phyloP scores from a whole-genome alignment of 192 early-diverging fungal species.

The Helicostylum pulchrum region DNA sequence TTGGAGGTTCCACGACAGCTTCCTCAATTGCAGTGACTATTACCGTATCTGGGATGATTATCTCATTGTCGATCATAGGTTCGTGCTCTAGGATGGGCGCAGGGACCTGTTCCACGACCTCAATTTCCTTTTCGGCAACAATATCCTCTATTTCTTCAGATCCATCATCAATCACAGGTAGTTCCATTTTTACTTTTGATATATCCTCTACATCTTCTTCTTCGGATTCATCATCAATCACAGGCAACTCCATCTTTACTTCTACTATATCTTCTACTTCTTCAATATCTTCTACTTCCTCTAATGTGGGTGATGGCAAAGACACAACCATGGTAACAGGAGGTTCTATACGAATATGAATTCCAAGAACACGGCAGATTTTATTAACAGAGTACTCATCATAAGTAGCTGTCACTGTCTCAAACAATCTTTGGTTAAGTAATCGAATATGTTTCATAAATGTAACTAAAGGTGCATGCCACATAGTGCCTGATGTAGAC shows the following conservation, averaged over 20 bases:
- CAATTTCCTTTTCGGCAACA: not conserved
- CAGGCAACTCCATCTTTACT: slow-evolving; percentile 1
- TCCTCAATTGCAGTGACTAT: not conserved
- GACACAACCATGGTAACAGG: not conserved
- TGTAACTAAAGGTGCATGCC: slow-evolving; percentile 22
- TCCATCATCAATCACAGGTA: slow-evolving; percentile 4
- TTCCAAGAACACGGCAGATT: slow-evolving; percentile 23
- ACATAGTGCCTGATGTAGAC: slow-evolving; percentile 17
- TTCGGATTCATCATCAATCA: slow-evolving; percentile 2
- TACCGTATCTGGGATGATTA: no score
- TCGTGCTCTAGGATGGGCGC: no score
- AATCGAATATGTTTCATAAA: slow-evolving; percentile 29
- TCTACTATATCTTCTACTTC: not conserved
- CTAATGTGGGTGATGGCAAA: not conserved
- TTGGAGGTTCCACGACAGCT: not conserved
- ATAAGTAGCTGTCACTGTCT: slow-evolving; percentile 20
- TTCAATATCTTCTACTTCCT: not conserved
- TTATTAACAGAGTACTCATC: slow-evolving; percentile 24
- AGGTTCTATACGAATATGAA: slow-evolving; percentile 19
- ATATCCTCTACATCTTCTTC: not conserved
- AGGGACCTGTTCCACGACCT: not conserved
- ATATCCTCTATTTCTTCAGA: not conserved
- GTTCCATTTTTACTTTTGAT: not conserved
- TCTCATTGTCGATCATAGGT: no score
- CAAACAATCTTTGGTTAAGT: slow-evolving; percentile 29